A percentile compares a stretch with the other conserved stretches of the same genome.
Evolutionary conservation across 768 basidiomycete species (phyloP).

Genomic region (Lactarius sp.): DNA sequence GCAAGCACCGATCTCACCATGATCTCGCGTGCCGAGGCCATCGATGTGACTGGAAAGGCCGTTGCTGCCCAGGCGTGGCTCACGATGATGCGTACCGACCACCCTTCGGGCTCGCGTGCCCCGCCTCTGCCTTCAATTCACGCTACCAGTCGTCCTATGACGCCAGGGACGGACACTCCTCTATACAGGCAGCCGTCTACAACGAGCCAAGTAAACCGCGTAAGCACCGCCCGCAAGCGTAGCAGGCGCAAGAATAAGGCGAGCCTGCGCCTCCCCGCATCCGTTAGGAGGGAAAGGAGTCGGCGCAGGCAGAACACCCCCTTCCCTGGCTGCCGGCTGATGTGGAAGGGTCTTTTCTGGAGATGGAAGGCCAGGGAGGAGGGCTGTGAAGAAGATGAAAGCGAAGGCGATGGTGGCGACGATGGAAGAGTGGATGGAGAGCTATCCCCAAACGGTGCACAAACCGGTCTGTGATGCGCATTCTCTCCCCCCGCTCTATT

Average conservation of each 20-base stretch:
- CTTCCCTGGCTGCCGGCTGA: slow-evolving; percentile 1
- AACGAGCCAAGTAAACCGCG: slow-evolving; percentile 37
- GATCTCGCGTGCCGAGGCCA: slow-evolving; percentile 23
- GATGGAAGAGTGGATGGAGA: no score
- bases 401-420: no score
- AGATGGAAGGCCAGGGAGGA: slow-evolving; percentile 26
- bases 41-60: slow-evolving; percentile 24
- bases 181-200: neutral
- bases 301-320: neutral
- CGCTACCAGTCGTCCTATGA: neutral
- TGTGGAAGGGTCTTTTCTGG: slow-evolving; percentile 16
- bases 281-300: slow-evolving; percentile 19
- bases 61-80: slow-evolving; percentile 18
- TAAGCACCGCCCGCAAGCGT: slow-evolving; percentile 61
- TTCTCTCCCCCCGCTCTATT: no score
- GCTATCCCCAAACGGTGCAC: no score
- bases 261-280: slow-evolving; percentile 63
- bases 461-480: no score
- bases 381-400: no score
- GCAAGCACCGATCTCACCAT: slow-evolving; percentile 1
- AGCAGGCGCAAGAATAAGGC: slow-evolving; percentile 60
- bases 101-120: neutral
- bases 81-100: slow-evolving; percentile 11
- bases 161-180: neutral
- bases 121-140: slow-evolving; percentile 1